Conservation (phyloP, 495 filamentous ascomycete genomes). For the Letharia lupina region DNA sequence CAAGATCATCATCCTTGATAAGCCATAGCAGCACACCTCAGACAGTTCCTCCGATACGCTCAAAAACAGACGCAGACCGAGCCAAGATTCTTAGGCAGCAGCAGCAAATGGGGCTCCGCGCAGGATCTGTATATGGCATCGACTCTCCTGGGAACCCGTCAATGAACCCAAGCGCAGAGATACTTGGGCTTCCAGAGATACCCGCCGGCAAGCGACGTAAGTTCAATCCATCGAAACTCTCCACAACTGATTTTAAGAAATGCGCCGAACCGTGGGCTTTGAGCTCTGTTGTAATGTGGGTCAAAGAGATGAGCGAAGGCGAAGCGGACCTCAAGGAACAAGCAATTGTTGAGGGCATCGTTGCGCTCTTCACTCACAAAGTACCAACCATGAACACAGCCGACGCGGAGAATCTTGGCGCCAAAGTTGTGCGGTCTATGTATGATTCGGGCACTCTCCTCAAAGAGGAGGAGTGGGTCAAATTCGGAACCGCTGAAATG, state of each 20-base stretch:
- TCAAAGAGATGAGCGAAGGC: conserved; percentile 80
- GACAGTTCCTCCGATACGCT: conserved; percentile 72
- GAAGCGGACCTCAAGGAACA: conserved; percentile 72
- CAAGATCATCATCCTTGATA: conserved; percentile 75
- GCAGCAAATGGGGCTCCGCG: conserved; percentile 34
- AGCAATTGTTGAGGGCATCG: conserved; percentile 74
- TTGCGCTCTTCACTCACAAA: conserved; percentile 88
- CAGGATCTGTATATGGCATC: conserved; percentile 31
- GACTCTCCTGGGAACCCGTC: conserved; percentile 37
- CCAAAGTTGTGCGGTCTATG: conserved; percentile 75
- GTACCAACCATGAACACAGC: conserved; percentile 98
- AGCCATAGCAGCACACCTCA: conserved; percentile 74
- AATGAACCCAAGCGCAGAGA: conserved; percentile 42
- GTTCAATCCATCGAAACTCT: conserved; percentile 83
- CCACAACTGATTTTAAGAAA: conserved; percentile 71
- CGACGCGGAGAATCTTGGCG: conserved; percentile 82
- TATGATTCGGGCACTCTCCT: conserved; percentile 66
- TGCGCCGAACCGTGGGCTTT: conserved; percentile 91
- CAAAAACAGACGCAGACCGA: conserved; percentile 86
- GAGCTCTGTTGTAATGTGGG: conserved; percentile 78
- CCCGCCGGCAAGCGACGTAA: conserved; percentile 63
- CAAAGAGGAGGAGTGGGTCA: conserved; percentile 96
- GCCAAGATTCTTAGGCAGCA: conserved; percentile 52
- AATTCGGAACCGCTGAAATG: conserved; percentile 66
- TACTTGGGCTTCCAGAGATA: conserved; percentile 61